Base-by-base conservation (phyloP, 108 stramenopile genomes). In the Skeletonema tropicum region DNA sequence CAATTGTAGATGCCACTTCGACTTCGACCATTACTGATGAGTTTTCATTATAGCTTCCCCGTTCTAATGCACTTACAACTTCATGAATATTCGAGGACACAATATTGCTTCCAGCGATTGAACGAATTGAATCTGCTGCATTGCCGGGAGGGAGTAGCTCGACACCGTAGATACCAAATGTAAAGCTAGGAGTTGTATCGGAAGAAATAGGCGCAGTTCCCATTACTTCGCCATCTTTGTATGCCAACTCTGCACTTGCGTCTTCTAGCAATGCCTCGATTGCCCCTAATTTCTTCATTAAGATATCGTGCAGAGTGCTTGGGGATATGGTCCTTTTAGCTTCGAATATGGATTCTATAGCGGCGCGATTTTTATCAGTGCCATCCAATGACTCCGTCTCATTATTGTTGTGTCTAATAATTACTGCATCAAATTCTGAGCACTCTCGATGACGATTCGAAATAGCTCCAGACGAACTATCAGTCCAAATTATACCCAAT, bases 61-160 rank as follows among this genome's bases (percentile, higher is more conserved):
- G 41, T 57, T 76, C 75, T 3, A 76, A 60, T 5, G 75, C 75
- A 36, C 21, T 3, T 5, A 76, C 21, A 2, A 76, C 68, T 52
- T 76, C 68, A 30, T 63, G 2, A 15, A 76, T 21, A 15, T 69
- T 62, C 1, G 71, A 73, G 64, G 64, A 36, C 6, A 78, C 71
- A 19, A 78, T 55, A 36, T 73, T 42, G 5, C 63, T 26, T 33
- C 62, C 64, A 33, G 77, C 77, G 42, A 78, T 63, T 0, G 77
- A 72, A 32, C 77, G 49, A 23, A 73, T 73, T 33, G 64, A 59
- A 66, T 78, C 77, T 38, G 77, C 77, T 8, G 77, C 77, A 60
- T 73, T 72, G 11, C 60, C 39, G 58, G 71, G 77, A 6, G 14
- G 39, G 3, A 48, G 65, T 0, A 78, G 64, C n/a, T 76, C 75